These are phyloP conservation scores for Debaryomyces hansenii DNA, from an alignment of 805 yeast species.

Conservation along the genomic window DNA sequence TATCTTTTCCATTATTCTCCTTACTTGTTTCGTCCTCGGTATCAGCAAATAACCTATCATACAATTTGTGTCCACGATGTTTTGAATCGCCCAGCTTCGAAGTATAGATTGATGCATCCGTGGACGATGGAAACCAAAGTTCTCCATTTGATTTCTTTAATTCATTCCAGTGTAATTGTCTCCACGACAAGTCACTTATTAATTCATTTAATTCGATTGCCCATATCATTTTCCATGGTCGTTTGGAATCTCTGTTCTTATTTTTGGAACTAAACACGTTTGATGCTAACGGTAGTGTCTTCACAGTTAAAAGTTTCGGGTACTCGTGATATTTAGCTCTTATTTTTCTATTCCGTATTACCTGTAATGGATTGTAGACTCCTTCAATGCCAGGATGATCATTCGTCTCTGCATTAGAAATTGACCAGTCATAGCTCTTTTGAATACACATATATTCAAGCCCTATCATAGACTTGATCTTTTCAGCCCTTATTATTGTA, in stretches of 20 bases:
- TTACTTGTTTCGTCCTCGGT: neutral
- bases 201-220: constrained; percentile 62
- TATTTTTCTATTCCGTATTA: constrained; percentile 69
- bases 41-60: constrained; percentile 29
- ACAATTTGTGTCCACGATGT: constrained; percentile 16
- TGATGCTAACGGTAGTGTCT: constrained; percentile 62
- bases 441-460: constrained; percentile 51
- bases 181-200: constrained; percentile 58
- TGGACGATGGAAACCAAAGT: constrained; percentile 48
- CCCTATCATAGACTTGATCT: constrained; percentile 47
- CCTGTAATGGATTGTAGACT: constrained; percentile 78
- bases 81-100: neutral
- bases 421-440: constrained; percentile 32
- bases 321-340: constrained; percentile 52
- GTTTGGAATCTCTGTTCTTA: constrained; percentile 17
- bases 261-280: constrained; percentile 54
- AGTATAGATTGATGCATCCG: constrained; percentile 1
- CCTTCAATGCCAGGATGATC: constrained; percentile 58
- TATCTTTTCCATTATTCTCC: neutral
- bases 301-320: constrained; percentile 44
- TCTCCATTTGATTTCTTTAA: constrained; percentile 45
- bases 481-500: constrained; percentile 48
- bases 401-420: constrained; percentile 10
- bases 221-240: constrained; percentile 55
- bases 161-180: constrained; percentile 55